Evolutionary conservation across 768 basidiomycete genomes (phyloP).

Genomic region (Pleurotus tuoliensis): DNA sequence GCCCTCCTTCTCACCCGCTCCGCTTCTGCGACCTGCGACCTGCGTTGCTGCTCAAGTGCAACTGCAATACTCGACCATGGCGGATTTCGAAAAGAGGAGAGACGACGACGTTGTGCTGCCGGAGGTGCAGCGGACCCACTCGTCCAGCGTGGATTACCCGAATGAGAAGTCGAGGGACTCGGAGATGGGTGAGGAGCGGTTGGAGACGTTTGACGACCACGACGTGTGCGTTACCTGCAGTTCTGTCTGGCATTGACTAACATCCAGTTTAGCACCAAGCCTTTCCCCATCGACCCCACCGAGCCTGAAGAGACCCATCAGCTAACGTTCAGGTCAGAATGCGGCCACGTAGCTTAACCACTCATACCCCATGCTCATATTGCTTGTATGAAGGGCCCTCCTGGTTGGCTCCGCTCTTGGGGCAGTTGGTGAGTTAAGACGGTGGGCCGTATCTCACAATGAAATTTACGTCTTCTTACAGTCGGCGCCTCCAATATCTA

Average conservation of each 20-base stretch:
- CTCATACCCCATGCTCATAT: neutral
- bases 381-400: constrained; percentile 30
- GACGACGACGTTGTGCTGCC: neutral
- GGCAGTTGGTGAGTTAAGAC: constrained; percentile 30
- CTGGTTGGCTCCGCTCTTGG: constrained; percentile 49
- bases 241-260: neutral
- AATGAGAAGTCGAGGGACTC: constrained; percentile 22
- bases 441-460: neutral
- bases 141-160: constrained; percentile 11
- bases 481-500: constrained; percentile 65
- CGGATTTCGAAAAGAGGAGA: neutral
- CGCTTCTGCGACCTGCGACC: neutral
- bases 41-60: neutral
- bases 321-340: constrained; percentile 40
- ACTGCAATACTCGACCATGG: neutral
- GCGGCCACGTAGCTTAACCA: neutral
- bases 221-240: constrained; percentile 31
- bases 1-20: neutral
- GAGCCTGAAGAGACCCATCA: constrained; percentile 46
- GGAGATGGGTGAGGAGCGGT: constrained; percentile 20
- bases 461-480: neutral
- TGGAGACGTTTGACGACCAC: constrained; percentile 28
- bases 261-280: constrained; percentile 28
- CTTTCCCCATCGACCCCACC: constrained; percentile 52
- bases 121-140: constrained; percentile 4